Conservation (phyloP, 768 basidiomycete species). For the Boletus sp. region DNA sequence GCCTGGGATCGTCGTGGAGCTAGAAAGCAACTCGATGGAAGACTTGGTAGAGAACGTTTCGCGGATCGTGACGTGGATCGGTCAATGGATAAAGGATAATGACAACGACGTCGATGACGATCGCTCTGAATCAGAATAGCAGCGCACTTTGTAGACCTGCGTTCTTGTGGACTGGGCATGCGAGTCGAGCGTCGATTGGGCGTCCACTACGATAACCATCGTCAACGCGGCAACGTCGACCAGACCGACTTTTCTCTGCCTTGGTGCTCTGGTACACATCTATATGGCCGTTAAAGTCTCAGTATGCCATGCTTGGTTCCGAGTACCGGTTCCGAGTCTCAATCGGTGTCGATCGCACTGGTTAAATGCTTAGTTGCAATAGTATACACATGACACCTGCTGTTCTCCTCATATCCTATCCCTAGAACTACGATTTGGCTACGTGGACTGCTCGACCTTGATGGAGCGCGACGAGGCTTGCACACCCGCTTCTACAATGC, state of each 20-base stretch:
- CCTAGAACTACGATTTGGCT: neutral
- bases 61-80: conserved; percentile 87
- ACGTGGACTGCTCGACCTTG: neutral
- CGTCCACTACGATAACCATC: neutral
- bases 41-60: conserved; percentile 87
- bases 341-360: neutral
- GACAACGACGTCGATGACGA: neutral
- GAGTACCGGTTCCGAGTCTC: neutral
- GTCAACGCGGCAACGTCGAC: too few species aligned
- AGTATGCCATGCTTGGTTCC: neutral
- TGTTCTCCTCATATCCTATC: neutral
- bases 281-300: neutral
- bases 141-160: too few species aligned
- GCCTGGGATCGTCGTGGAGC: conserved; percentile 81
- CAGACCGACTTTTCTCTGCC: too few species aligned
- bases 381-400: neutral
- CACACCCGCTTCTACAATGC: conserved; percentile 8
- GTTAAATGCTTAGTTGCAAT: neutral
- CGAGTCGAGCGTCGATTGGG: neutral
- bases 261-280: neutral
- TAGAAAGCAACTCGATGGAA: conserved; percentile 71
- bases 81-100: conserved; percentile 55
- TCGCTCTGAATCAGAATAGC: neutral
- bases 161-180: neutral
- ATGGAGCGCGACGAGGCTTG: neutral